Conservation (phyloP, 352 stramenopile species). For the Pythium myriotylum region DNA sequence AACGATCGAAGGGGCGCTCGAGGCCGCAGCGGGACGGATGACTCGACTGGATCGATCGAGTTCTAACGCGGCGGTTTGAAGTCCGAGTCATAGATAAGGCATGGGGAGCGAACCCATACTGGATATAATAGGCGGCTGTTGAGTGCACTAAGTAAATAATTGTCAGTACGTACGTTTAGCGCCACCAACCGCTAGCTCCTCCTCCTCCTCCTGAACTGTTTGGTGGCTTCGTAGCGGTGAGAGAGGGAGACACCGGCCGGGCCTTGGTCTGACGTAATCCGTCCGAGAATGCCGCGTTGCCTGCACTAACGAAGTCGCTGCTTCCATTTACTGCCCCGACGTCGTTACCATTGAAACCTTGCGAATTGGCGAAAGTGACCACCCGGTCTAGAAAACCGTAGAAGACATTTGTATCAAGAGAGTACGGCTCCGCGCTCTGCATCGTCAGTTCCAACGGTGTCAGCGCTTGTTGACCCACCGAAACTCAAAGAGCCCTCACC, state of each 20-base stretch:
- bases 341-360: constrained; percentile 4
- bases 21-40: constrained; percentile 12
- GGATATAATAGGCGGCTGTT: background rate
- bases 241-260: constrained; percentile 30
- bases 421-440: constrained; percentile 60
- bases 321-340: background rate
- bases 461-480: too few relatives aligned
- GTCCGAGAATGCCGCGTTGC: constrained; percentile 26
- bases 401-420: constrained; percentile 55
- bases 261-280: constrained; percentile 55
- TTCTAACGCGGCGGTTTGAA: constrained; percentile 13
- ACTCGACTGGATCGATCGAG: constrained; percentile 24
- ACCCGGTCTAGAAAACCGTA: constrained; percentile 69
- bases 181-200: constrained; percentile 18
- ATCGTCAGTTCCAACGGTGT: background rate
- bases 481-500: constrained; percentile 28
- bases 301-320: constrained; percentile 22
- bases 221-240: constrained; percentile 3
- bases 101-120: constrained; percentile 1
- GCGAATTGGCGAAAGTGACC: constrained; percentile 54
- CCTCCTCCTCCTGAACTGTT: constrained; percentile 9
- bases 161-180: background rate
- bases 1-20: background rate
- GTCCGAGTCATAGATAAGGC: constrained; percentile 1
- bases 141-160: constrained; percentile 1